Evolutionary conservation across 1,284 basidiomycete species (phyloP), one percentile per base, ranked within the genome.

Genomic region (Kwoniella shivajii): DNA sequence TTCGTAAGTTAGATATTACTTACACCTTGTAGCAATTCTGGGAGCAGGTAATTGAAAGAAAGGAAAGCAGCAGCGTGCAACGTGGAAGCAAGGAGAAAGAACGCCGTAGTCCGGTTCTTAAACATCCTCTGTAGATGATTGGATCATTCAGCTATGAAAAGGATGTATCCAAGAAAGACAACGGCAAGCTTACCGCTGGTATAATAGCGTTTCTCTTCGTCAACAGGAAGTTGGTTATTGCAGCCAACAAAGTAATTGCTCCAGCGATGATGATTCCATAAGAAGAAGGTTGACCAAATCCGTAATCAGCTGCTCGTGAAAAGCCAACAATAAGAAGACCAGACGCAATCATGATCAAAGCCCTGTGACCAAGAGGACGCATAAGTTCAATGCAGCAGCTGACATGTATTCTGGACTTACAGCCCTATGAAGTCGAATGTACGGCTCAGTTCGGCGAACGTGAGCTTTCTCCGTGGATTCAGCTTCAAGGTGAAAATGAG

Each of bases 401-500:
- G 4, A 10, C 6, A 24, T 6, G 26, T n/a, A 37, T 13, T 11
- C 44, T 16, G 5, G 6, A 64, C 60, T 50, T 47, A 65, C 48
- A 74, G 57, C 26, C 75, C 77, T 7, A 70, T 3, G 45, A 75
- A 78, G 53, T 78, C 77, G 38, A 78, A 78, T 0, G 73, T 72
- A 14, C 43, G n/a, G 22, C 47, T 44, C 27, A 77, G 59, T 33
- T 73, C 58, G 1, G 53, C 52, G 13, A 66, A 60, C 1, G 60
- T 66, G 24, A 55, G 52, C 37, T 52, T 64, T 20, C 53, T 41
- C 18, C 51, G 44, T 33, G 78, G 75, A 60, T 93, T 91, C 34
- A 96, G 81, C 65, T 92, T 88, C 43, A 96, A 84, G 78, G 87
- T 89, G 72, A 89, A 84, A 69, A 90, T 87, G 7, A 95, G 79